A percentile compares a stretch with the other conserved stretches of the same genome.
Conservation (phyloP, 73 alveolate genomes). For the Paramecium sonneborni region DNA sequence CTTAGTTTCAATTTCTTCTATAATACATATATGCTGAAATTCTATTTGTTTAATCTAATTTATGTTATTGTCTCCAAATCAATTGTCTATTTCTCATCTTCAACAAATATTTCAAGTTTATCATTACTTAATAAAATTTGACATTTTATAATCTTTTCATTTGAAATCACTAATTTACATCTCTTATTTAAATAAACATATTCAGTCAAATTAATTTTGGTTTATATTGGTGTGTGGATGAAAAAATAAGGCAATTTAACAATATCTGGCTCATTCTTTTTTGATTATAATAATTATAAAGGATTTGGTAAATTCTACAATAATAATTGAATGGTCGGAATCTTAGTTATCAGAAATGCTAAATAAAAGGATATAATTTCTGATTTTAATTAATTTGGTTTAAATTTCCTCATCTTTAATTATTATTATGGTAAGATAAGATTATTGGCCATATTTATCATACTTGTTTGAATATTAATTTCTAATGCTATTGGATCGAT, state of each 20-base stretch:
- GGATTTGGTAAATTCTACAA: slow-evolving; percentile 23
- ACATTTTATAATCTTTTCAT: background rate
- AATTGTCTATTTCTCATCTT: background rate
- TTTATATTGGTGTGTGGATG: background rate
- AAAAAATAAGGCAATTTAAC: slow-evolving; percentile 2
- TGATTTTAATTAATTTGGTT: background rate
- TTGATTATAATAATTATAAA: background rate
- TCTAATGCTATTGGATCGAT: slow-evolving; percentile 37
- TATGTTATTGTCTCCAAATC: background rate
- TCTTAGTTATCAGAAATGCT: slow-evolving; percentile 23
- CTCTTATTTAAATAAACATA: background rate
- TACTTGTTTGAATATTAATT: background rate
- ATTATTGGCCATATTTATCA: background rate
- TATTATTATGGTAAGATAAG: background rate
- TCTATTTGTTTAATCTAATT: background rate
- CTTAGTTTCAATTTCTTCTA: background rate
- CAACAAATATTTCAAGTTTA: background rate
- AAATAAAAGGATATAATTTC: slow-evolving; percentile 14
- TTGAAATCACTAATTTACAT: background rate
- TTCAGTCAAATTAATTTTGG: background rate
- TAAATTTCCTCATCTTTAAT: slow-evolving; percentile 10
- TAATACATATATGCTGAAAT: background rate
- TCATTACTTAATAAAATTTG: background rate
- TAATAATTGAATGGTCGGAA: background rate
- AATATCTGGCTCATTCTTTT: background rate